Evolutionary conservation across 345 rosid genomes (phyloP), one percentile per base, ranked within the genome.

Genomic region (Hibiscus syriacus): DNA sequence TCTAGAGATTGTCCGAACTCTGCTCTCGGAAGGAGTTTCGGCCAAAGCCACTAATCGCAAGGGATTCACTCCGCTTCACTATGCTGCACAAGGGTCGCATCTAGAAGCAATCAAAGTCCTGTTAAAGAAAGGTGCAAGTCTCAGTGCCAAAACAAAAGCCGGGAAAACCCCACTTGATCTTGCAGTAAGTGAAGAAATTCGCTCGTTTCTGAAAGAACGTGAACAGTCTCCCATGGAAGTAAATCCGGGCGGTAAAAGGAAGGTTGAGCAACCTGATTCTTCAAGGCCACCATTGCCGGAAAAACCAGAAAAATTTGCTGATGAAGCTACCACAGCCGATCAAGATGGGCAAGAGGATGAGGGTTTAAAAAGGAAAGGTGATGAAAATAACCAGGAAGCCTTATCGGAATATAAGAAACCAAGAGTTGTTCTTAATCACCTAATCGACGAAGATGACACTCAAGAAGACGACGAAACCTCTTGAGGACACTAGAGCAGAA

Each of bases 41-140:
- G 56, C 85, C 30, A 92, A 92, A 68, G 75, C 93, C 29, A 39
- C 53, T 45, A 94, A 81, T 36, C 90, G 98, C 63, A 94, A 94
- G 79, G 96, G 99, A 77, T 82, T 89, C 12, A 83, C 96, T 30
- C 96, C 98, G 2, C 90, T 95, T 61, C 99, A 92, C 76, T 87
- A 78, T 67, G 97, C 98, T n/a, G 88, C 80, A 72, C 97, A 95
- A 81, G 96, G 97, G 16, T 90, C 98, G 55, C 77, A 92, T 72
- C 76, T 84, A 19, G 99, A 90, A 12, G 80, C 92, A 3, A 84
- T 85, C 49, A 95, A 88, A 81, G 83, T 82, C 79, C 74, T 94
- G 74, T 77, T 84, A 23, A 86, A 81, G 73, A 92, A 94, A 82
- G 96, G 96, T 56, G 86, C 88, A 0, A 72, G 83, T 79, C 82